phyloP scores from a whole-genome alignment of 257 asterid species.

The Solanum arcanum region DNA sequence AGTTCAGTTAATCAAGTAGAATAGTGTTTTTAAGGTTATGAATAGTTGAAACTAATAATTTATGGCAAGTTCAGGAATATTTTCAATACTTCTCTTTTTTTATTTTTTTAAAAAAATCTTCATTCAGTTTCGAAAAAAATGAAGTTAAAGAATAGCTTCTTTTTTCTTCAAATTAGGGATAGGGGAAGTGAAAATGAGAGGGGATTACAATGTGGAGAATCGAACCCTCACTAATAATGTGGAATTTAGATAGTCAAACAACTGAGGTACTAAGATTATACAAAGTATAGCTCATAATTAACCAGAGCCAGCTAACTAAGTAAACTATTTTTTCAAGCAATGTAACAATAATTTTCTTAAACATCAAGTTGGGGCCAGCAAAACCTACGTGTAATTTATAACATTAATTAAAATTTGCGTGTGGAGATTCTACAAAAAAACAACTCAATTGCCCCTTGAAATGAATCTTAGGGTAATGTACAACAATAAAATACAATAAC shows the following conservation, averaged over 20 bases:
- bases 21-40: too few species aligned
- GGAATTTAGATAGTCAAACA: too few species aligned
- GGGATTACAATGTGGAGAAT: too few species aligned
- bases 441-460: constrained; percentile 59
- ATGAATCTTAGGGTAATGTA: constrained; percentile 65
- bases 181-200: too few species aligned
- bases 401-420: neutral
- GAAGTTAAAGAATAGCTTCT: neutral
- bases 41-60: too few species aligned
- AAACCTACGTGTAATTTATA: neutral
- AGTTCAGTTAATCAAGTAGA: too few species aligned
- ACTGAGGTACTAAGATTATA: too few species aligned
- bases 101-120: too few species aligned
- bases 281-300: neutral
- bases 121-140: too few species aligned
- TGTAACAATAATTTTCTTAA: neutral
- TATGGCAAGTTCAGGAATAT: accelerated
- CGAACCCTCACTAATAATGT: too few species aligned
- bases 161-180: too few species aligned
- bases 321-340: neutral
- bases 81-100: too few species aligned
- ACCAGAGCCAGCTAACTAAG: neutral
- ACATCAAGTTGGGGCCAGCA: neutral
- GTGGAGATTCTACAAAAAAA: neutral
- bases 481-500: constrained; percentile 10